A percentile compares a stretch with the other conserved stretches of the same genome.
These are phyloP conservation scores for Akanthomyces muscarius DNA, from an alignment of 2,329 filamentous ascomycete genomes.

Conservation along the genomic window DNA sequence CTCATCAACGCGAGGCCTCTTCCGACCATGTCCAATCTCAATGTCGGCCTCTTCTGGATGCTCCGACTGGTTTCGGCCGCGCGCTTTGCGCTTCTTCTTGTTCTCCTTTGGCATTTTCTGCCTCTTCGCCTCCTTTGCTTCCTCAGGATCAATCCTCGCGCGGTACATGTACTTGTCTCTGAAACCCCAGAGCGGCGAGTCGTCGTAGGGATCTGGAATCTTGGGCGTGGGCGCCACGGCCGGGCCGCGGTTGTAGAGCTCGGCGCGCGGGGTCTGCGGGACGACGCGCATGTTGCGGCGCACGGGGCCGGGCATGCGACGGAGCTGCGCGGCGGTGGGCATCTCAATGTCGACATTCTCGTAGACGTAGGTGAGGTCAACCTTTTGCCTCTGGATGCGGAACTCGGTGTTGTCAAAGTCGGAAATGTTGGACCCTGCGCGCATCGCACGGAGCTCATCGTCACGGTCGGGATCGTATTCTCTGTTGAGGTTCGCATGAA, in stretches of 20 bases:
- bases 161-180: background rate
- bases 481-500: background rate
- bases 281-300: background rate
- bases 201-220: constrained; percentile 6
- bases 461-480: background rate
- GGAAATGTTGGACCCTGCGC: background rate
- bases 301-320: background rate
- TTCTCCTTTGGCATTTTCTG: background rate
- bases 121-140: background rate
- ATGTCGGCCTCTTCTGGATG: background rate
- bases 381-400: background rate
- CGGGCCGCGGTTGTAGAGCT: background rate
- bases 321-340: background rate
- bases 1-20: background rate
- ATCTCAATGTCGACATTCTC: background rate
- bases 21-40: background rate
- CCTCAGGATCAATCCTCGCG: background rate
- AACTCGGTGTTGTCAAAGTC: background rate
- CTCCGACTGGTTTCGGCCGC: background rate
- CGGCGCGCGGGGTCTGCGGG: background rate
- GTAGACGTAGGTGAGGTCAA: constrained; percentile 6
- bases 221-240: background rate
- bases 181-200: background rate
- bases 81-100: background rate
- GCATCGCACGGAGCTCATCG: background rate